These are phyloP conservation scores for Przewalskia tangutica DNA, from an alignment of 257 asterid genomes.

Conservation along the genomic window DNA sequence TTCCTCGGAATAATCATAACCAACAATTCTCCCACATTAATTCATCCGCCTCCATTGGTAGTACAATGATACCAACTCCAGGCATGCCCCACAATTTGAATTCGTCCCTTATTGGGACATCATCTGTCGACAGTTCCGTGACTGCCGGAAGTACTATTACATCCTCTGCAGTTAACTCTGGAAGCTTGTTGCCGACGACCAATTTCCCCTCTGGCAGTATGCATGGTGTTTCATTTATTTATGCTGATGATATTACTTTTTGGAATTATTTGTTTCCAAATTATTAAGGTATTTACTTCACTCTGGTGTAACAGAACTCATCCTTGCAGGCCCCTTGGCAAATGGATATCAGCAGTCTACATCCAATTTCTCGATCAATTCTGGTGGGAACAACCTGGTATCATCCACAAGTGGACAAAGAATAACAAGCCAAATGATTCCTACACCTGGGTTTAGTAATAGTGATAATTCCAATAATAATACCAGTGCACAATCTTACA, in stretches of 20 bases:
- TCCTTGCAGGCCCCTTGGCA: conserved; percentile 49
- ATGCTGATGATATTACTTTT: conserved; percentile 37
- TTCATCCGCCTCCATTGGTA: conserved; percentile 60
- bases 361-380: conserved; percentile 40
- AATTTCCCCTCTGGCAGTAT: conserved; percentile 40
- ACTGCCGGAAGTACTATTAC: conserved; percentile 36
- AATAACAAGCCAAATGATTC: conserved; percentile 90
- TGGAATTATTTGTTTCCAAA: neutral
- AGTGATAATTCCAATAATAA: conserved; percentile 31
- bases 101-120: conserved; percentile 38
- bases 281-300: conserved; percentile 11
- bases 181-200: conserved; percentile 45
- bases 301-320: conserved; percentile 17
- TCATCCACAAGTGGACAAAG: conserved; percentile 59
- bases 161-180: conserved; percentile 53
- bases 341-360: conserved; percentile 68
- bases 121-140: conserved; percentile 50
- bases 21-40: conserved; percentile 55
- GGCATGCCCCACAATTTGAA: conserved; percentile 71
- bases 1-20: conserved; percentile 45
- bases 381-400: conserved; percentile 54
- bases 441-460: conserved; percentile 82
- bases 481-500: conserved; percentile 34
- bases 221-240: conserved; percentile 40
- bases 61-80: conserved; percentile 98